Percentiles rank a stretch among this genome's conserved stretches.
phyloP scores from a whole-genome alignment of 176 grass and related monocot genomes.

The Carex myosuroides region DNA sequence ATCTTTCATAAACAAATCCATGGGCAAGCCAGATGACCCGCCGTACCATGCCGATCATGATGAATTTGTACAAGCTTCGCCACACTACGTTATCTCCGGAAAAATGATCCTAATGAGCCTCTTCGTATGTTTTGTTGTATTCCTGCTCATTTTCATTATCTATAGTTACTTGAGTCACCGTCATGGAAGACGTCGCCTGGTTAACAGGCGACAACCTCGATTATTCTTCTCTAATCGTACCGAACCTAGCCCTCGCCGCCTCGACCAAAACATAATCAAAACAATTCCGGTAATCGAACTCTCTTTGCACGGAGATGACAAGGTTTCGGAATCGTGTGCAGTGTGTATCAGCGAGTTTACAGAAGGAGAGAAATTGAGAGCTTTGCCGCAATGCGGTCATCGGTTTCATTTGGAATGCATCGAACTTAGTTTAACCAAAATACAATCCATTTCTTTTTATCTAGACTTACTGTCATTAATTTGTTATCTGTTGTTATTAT shows the following conservation, averaged over 20 bases:
- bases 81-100: background rate
- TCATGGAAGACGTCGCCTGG: background rate
- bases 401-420: conserved; percentile 50
- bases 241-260: background rate
- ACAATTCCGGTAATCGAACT: background rate
- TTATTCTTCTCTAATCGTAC: background rate
- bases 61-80: background rate
- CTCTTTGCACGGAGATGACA: too few species aligned
- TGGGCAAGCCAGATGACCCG: too few species aligned
- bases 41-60: too few species aligned
- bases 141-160: background rate
- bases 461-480: background rate
- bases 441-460: background rate
- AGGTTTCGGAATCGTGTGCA: conserved; percentile 12
- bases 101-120: background rate
- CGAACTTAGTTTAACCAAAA: too few species aligned
- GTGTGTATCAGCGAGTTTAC: conserved; percentile 47
- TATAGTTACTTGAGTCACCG: background rate
- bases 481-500: background rate
- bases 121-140: background rate
- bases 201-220: background rate
- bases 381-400: conserved; percentile 42
- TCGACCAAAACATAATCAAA: background rate
- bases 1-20: too few species aligned
- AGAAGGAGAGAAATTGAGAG: conserved; percentile 34